Conservation (phyloP, 768 basidiomycete genomes). For the Boletus reticulatus region DNA sequence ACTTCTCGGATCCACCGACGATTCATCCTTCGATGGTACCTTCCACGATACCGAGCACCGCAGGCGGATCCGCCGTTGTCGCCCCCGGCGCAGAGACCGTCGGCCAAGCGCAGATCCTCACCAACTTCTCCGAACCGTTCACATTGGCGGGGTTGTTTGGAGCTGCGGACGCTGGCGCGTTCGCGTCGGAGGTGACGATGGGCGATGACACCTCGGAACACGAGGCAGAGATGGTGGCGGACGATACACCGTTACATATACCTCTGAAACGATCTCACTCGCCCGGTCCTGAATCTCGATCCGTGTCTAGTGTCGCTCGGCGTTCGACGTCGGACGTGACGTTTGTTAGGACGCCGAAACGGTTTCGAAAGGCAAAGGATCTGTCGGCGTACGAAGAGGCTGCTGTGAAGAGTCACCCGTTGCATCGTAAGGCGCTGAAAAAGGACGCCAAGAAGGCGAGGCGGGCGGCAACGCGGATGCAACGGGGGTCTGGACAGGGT, state of each 20-base stretch:
- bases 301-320: not conserved
- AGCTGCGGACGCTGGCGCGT: conserved; percentile 78
- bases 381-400: conserved; percentile 51
- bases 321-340: not conserved
- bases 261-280: conserved; percentile 27
- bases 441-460: conserved; percentile 61
- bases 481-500: not conserved
- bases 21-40: conserved; percentile 79
- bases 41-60: conserved; percentile 30
- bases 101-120: conserved; percentile 78
- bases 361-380: conserved; percentile 56
- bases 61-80: conserved; percentile 39
- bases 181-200: conserved; percentile 42
- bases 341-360: conserved; percentile 47
- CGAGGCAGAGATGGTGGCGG: conserved; percentile 38
- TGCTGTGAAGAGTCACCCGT: conserved; percentile 42
- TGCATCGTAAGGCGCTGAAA: conserved; percentile 60
- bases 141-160: conserved; percentile 79
- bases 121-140: conserved; percentile 72
- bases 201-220: conserved; percentile 40
- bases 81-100: conserved; percentile 78
- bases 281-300: not conserved
- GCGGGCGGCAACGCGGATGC: conserved; percentile 43
- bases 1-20: conserved; percentile 75
- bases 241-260: conserved; percentile 34